phyloP scores from a whole-genome alignment of 495 filamentous ascomycete genomes.

The Penicillium antarcticum region DNA sequence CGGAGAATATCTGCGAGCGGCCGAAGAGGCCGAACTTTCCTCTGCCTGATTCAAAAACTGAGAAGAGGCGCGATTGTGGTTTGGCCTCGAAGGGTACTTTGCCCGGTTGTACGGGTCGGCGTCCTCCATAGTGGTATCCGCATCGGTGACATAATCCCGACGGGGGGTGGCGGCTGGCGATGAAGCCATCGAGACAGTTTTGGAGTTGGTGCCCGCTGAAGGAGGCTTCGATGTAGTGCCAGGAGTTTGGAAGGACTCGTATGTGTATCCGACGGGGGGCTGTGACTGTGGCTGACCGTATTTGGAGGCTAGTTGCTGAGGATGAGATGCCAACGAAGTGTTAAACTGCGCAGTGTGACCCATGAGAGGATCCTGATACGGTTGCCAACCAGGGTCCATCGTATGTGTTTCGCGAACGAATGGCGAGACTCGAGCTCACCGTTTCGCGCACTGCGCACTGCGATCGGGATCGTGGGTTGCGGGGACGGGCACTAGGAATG shows the following conservation, averaged over 20 bases:
- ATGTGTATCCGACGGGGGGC: constrained; percentile 65
- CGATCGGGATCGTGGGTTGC: constrained; percentile 29
- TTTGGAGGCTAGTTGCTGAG: constrained; percentile 39
- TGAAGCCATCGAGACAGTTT: constrained; percentile 52
- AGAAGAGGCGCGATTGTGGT: constrained; percentile 58
- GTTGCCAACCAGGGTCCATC: constrained; percentile 55
- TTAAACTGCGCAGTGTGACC: constrained; percentile 42
- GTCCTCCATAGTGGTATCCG: constrained; percentile 90
- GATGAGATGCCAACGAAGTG: constrained; percentile 38
- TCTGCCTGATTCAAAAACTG: constrained; percentile 64
- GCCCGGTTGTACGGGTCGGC: constrained; percentile 78
- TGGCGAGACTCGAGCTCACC: constrained; percentile 16
- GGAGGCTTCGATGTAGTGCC: constrained; percentile 40
- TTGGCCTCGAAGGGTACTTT: constrained; percentile 72
- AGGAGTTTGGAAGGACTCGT: constrained; percentile 66
- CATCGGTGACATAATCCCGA: constrained; percentile 66
- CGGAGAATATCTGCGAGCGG: constrained; percentile 89
- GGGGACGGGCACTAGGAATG: constrained; percentile 30
- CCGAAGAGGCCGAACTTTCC: constrained; percentile 74
- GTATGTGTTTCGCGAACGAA: not conserved
- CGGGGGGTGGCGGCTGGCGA: constrained; percentile 66
- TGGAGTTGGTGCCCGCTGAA: constrained; percentile 52
- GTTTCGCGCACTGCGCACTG: constrained; percentile 30
- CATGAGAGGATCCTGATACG: constrained; percentile 47
- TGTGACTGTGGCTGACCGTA: constrained; percentile 53